Evolutionary conservation across 2,329 filamentous ascomycete species (phyloP).

Genomic region (Pseudocercospora vitis): DNA sequence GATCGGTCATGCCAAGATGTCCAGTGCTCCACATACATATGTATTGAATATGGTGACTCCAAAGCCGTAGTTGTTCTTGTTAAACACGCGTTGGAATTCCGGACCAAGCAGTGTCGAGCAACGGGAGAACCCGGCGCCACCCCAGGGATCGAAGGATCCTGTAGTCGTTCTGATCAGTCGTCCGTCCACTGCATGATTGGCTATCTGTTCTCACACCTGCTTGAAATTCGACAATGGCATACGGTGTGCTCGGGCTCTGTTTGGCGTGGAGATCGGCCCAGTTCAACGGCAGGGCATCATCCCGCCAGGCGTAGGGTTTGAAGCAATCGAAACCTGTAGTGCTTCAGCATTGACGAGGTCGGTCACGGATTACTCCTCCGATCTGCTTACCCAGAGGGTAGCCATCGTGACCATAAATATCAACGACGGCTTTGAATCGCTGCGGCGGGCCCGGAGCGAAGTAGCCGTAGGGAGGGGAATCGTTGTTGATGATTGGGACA

Average conservation of each 20-base stretch:
- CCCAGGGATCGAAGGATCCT: conserved; percentile 36
- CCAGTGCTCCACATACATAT: conserved; percentile 44
- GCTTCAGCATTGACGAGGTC: not conserved
- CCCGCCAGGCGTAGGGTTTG: conserved; percentile 63
- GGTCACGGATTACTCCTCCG: not conserved
- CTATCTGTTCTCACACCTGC: conserved; percentile 26
- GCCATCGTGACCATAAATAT: conserved; percentile 65
- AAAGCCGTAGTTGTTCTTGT: conserved; percentile 55
- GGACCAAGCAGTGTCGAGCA: conserved; percentile 66
- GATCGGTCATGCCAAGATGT: not conserved
- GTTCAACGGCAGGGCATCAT: conserved; percentile 55
- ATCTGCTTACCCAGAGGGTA: conserved; percentile 53
- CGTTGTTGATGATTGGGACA: conserved; percentile 74
- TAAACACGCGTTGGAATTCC: conserved; percentile 74
- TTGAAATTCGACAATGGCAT: conserved; percentile 59
- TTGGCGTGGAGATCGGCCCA: conserved; percentile 56
- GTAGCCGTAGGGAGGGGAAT: conserved; percentile 60
- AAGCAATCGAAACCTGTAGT: conserved; percentile 56
- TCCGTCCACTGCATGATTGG: not conserved
- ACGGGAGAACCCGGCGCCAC: conserved; percentile 67
- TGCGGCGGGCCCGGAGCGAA: conserved; percentile 60
- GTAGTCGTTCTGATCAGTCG: not conserved
- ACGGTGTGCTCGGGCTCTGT: conserved; percentile 66
- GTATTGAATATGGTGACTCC: conserved; percentile 68
- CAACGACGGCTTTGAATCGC: conserved; percentile 44